Base-by-base conservation (phyloP, 192 early-diverging fungal species). In the Rhizoclosmatium sp. region DNA sequence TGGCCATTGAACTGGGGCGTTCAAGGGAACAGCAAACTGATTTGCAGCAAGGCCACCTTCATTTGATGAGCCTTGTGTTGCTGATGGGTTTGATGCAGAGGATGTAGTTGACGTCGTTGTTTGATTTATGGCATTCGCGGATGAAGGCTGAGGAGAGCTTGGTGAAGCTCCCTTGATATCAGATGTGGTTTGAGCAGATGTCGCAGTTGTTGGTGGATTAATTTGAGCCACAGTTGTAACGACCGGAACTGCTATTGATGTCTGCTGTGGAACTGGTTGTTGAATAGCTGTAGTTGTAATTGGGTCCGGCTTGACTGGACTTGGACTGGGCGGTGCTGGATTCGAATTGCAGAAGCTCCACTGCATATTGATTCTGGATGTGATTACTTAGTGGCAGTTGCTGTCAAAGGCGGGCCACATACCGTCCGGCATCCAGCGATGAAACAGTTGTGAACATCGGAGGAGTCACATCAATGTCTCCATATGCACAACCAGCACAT, bases 391-490 rank as follows among this genome's bases (percentile, higher is more conserved):
- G 56, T n/a, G 12, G 12, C 21, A n/a, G 12, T n/a, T 31, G 31
- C 31, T 31, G 31, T 31, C 31, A 31, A 31, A 31, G 31, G 0
- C 31, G 31, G 31, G 31, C 31, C 31, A 31, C 31, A 16, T 41
- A 69, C 67, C 67, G 9, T 7, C 67, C 67, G 3, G 42, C 67
- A 23, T 44, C 42, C n/a, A 49, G 42, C n/a, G 67, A 42, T 3
- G 2, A 9, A 10, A 69, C 14, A 1, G 3, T 9, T 23, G 14
- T 2, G 31, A 69, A 69, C n/a, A 69, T 47, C 16, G 14, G 14
- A 47, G 67, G 41, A 2, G 67, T n/a, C 9, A 69, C 45, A 42
- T 69, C 67, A 41, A 69, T 47, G 46, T 69, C 67, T n/a, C 67
- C 67, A 3, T 0, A 69, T 48, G 67, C 19, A 23, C 67, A 69